Percentiles rank a stretch among this genome's conserved stretches.
These are phyloP conservation scores for Acrocalymma vagum DNA, from an alignment of 2,329 filamentous ascomycete species.

Conservation along the genomic window DNA sequence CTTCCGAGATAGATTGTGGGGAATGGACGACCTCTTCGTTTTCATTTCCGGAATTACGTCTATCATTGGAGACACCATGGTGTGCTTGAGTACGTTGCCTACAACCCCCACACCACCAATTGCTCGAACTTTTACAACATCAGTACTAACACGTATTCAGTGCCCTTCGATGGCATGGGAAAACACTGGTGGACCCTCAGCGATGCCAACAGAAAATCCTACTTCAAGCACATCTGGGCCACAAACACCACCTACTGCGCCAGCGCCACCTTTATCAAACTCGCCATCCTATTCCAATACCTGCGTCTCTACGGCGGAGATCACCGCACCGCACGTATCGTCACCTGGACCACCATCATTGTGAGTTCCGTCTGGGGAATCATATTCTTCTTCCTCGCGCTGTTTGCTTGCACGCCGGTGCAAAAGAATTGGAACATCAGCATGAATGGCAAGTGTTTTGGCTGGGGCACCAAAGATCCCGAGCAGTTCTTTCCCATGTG, in stretches of 20 bases:
- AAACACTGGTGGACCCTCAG: slow-evolving; percentile 40
- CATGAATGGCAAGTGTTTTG: slow-evolving; percentile 36
- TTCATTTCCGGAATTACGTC: slow-evolving; percentile 33
- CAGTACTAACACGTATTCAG: slow-evolving; percentile 23
- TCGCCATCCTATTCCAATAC: slow-evolving; percentile 48
- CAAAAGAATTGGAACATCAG: slow-evolving; percentile 38
- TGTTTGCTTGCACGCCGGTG: slow-evolving; percentile 41
- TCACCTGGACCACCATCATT: slow-evolving; percentile 29
- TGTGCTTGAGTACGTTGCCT: slow-evolving; percentile 38
- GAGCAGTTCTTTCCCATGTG: slow-evolving; percentile 37
- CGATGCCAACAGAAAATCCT: slow-evolving; percentile 18
- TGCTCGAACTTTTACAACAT: not conserved
- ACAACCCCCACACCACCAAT: too few relatives aligned
- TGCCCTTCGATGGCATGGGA: slow-evolving; percentile 43
- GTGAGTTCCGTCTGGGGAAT: slow-evolving; percentile 39
- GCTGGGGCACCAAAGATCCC: slow-evolving; percentile 44
- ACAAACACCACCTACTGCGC: slow-evolving; percentile 40
- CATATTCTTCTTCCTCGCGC: slow-evolving; percentile 35
- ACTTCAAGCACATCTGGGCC: slow-evolving; percentile 44
- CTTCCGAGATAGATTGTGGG: slow-evolving; percentile 34
- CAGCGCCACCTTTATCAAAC: slow-evolving; percentile 46
- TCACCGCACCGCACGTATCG: slow-evolving; percentile 22
- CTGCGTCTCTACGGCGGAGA: slow-evolving; percentile 42
- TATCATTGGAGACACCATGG: slow-evolving; percentile 34
- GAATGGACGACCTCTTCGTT: slow-evolving; percentile 48